Conservation (phyloP, 75 land plant genomes). For the Picea glauca region DNA sequence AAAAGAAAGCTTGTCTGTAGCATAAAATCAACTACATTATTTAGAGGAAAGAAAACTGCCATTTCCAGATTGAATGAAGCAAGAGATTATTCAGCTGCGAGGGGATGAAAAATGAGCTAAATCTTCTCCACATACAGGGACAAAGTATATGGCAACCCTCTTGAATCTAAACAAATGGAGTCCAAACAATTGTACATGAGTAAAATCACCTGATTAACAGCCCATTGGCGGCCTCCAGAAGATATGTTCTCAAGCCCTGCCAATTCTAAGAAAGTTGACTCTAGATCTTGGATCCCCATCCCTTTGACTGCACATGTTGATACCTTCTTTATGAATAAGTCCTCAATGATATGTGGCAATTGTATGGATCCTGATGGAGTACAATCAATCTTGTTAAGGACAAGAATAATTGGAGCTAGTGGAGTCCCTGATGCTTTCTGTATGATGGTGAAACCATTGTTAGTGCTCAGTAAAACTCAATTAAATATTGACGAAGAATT, state of each 20-base stretch:
- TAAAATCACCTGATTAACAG: constrained; percentile 76
- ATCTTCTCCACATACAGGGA: not conserved
- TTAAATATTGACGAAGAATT: not conserved
- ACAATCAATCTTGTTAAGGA: constrained; percentile 88
- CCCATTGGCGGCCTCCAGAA: constrained; percentile 76
- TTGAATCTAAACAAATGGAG: not conserved
- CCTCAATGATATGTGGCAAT: constrained; percentile 18
- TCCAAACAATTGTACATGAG: not conserved
- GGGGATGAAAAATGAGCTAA: too few species aligned
- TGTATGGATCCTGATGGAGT: constrained; percentile 33
- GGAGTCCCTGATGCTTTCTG: constrained; percentile 34
- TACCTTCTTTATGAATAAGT: constrained; percentile 50
- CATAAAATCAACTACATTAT: too few species aligned
- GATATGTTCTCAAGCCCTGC: constrained; percentile 62
- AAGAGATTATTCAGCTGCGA: not conserved
- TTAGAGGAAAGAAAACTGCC: too few species aligned
- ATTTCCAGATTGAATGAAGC: not conserved
- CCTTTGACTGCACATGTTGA: constrained; percentile 77
- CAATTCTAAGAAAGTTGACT: constrained; percentile 61
- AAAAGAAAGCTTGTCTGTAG: too few species aligned
- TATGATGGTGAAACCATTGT: not conserved
- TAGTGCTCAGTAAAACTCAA: not conserved
- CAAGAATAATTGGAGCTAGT: constrained; percentile 64
- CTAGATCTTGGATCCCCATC: constrained; percentile 72
- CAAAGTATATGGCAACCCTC: not conserved